Conservation (phyloP, 805 yeast genomes). For the Soucietia sequanensis region DNA sequence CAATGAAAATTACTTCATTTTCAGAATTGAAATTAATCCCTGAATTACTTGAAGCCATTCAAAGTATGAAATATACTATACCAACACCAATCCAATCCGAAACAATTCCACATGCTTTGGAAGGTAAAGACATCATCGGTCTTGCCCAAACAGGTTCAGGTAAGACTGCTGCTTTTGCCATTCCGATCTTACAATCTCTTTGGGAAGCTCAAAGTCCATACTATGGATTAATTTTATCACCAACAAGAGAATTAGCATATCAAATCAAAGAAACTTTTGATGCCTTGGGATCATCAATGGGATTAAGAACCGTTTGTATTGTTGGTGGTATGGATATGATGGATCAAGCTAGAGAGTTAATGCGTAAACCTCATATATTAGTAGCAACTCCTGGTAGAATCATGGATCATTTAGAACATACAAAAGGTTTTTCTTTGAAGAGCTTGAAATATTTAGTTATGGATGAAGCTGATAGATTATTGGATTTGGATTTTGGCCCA, state of each 20-base stretch:
- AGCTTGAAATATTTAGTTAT: conserved; percentile 80
- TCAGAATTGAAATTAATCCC: conserved; percentile 65
- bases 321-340: conserved; percentile 99
- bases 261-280: conserved; percentile 94
- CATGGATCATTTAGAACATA: conserved; percentile 90
- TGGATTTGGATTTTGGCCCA: conserved; percentile 97
- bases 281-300: conserved; percentile 89
- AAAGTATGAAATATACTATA: conserved; percentile 64
- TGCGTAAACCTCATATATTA: conserved; percentile 90
- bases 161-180: conserved; percentile 97
- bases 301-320: conserved; percentile 81
- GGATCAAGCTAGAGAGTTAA: conserved; percentile 93
- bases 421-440: conserved; percentile 83
- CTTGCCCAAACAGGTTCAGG: conserved; percentile 98
- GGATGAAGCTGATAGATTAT: conserved; percentile 95
- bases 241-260: conserved; percentile 81
- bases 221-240: conserved; percentile 84
- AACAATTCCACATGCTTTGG: conserved; percentile 85
- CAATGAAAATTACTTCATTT: conserved; percentile 39
- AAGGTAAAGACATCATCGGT: conserved; percentile 92
- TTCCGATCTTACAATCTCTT: conserved; percentile 86
- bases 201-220: conserved; percentile 89
- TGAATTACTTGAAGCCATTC: conserved; percentile 77
- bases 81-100: conserved; percentile 96
- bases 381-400: conserved; percentile 96